A percentile compares a stretch with the other conserved stretches of the same genome.
Conservation (phyloP, 148 eudicot species). For the Camellia granthamiana region DNA sequence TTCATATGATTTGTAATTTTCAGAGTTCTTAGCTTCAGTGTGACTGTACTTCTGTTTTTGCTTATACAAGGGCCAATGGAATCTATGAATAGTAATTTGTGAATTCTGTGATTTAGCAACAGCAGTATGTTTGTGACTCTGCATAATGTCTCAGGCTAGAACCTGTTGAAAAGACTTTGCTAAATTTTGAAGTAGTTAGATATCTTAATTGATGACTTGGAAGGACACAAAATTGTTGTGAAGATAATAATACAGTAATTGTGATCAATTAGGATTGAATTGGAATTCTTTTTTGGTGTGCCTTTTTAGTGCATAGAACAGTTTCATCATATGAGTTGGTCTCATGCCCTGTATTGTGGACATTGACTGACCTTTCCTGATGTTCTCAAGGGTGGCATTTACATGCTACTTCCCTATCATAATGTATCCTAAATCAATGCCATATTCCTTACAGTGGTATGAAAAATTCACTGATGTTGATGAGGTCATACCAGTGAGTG, state of each 20-base stretch:
- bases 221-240: background rate
- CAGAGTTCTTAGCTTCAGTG: background rate
- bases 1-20: background rate
- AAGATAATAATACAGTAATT: background rate
- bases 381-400: background rate
- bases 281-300: background rate
- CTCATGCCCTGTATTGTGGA: background rate
- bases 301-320: background rate
- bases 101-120: background rate
- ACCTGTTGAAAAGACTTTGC: background rate
- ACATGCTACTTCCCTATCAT: background rate
- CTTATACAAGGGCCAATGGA: background rate
- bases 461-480: slow-evolving; percentile 91
- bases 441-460: slow-evolving; percentile 65
- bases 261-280: background rate
- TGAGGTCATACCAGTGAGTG: slow-evolving; percentile 98
- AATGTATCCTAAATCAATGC: slow-evolving; percentile 9
- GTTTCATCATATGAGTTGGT: background rate
- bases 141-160: background rate
- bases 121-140: background rate
- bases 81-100: background rate
- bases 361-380: background rate
- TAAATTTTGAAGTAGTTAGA: background rate
- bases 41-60: background rate
- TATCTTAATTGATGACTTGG: background rate